A percentile compares a stretch with the other conserved stretches of the same genome.
phyloP scores from a whole-genome alignment of 2,329 filamentous ascomycete genomes.

The Talaromyces rugulosus region DNA sequence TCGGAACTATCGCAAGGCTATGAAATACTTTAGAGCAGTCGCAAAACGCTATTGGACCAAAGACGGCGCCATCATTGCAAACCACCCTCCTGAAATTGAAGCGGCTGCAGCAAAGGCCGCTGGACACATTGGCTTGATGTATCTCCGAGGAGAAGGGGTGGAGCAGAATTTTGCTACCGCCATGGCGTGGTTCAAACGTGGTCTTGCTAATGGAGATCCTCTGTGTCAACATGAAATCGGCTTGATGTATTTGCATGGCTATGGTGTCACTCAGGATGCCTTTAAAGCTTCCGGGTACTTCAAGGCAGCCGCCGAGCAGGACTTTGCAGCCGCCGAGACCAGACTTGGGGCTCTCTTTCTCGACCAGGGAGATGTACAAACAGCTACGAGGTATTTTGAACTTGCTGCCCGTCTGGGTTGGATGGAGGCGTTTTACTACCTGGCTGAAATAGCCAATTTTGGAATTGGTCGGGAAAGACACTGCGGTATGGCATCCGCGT shows the following conservation, averaged over 20 bases:
- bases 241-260: slow-evolving; percentile 75
- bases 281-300: slow-evolving; percentile 71
- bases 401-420: slow-evolving; percentile 76
- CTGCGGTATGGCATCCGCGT: slow-evolving; percentile 70
- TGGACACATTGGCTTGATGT: slow-evolving; percentile 84
- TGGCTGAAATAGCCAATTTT: slow-evolving; percentile 79
- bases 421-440: slow-evolving; percentile 87
- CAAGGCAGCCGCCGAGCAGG: slow-evolving; percentile 74
- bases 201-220: slow-evolving; percentile 69
- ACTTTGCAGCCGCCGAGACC: slow-evolving; percentile 75
- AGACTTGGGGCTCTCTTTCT: slow-evolving; percentile 79
- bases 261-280: slow-evolving; percentile 67
- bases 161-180: slow-evolving; percentile 74
- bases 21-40: slow-evolving; percentile 75
- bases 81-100: slow-evolving; percentile 66
- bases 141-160: slow-evolving; percentile 79
- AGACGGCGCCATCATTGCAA: slow-evolving; percentile 69
- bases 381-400: slow-evolving; percentile 82
- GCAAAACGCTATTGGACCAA: slow-evolving; percentile 77
- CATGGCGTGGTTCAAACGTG: slow-evolving; percentile 77
- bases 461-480: slow-evolving; percentile 76
- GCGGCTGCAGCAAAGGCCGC: slow-evolving; percentile 78
- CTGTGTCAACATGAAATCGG: slow-evolving; percentile 82
- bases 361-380: slow-evolving; percentile 78
- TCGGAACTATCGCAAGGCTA: slow-evolving; percentile 67